A percentile compares a stretch with the other conserved stretches of the same genome.
phyloP scores from a whole-genome alignment of 331 rosid genomes.

The Acacia pycnantha region DNA sequence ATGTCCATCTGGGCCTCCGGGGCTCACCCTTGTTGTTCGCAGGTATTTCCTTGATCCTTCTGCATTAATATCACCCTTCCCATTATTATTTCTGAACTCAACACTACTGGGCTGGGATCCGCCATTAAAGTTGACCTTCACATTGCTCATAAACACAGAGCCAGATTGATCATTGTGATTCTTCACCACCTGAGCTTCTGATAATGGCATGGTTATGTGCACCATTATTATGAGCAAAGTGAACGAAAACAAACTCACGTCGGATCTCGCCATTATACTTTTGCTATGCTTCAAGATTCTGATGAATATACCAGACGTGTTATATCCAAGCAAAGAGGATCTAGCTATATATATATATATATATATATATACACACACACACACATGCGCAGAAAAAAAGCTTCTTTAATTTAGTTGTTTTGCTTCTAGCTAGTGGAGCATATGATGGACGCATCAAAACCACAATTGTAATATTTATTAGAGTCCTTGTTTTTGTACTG shows the following conservation, averaged over 20 bases:
- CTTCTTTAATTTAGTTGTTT: neutral
- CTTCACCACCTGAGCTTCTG: neutral
- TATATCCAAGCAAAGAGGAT: neutral
- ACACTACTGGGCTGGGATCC: neutral
- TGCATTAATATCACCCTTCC: neutral
- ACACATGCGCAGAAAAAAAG: neutral
- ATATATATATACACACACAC: too few relatives aligned
- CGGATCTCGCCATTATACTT: neutral
- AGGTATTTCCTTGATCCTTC: neutral
- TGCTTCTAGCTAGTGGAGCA: neutral
- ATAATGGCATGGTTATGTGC: neutral
- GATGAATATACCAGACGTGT: neutral
- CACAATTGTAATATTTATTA: neutral
- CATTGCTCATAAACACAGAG: neutral
- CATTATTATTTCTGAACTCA: neutral
- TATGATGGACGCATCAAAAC: neutral
- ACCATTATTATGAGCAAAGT: neutral
- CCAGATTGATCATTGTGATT: neutral
- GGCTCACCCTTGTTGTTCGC: conserved; percentile 1
- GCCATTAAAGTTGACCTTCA: neutral
- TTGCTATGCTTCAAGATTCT: neutral
- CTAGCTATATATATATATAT: neutral
- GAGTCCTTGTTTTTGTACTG: neutral
- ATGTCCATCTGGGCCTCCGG: conserved; percentile 20
- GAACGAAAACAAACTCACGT: neutral